These are phyloP conservation scores for Podospora comata DNA, from an alignment of 495 filamentous ascomycete species.

Conservation along the genomic window DNA sequence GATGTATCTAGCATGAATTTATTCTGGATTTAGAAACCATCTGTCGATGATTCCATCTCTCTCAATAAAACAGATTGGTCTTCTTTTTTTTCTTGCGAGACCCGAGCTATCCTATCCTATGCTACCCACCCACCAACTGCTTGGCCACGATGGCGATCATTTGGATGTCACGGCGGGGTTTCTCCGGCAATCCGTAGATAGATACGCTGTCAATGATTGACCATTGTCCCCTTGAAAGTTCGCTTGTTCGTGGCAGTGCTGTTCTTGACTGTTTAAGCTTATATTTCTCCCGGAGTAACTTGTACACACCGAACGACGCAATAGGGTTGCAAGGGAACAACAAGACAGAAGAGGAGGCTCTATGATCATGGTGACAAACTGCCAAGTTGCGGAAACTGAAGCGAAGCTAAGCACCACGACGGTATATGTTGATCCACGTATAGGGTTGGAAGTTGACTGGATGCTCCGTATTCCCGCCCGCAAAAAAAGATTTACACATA, in stretches of 20 bases:
- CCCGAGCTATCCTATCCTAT: not conserved
- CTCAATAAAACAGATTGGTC: not conserved
- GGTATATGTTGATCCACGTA: not conserved
- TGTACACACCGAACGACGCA: not conserved
- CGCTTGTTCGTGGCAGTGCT: conserved; percentile 8
- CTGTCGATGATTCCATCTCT: not conserved
- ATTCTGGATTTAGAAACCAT: not conserved
- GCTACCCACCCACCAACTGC: not conserved
- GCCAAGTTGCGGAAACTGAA: not conserved
- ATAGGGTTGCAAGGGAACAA: not conserved
- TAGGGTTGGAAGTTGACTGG: not conserved
- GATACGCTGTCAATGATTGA: not conserved
- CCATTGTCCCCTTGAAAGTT: not conserved
- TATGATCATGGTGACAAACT: not conserved
- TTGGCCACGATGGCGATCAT: not conserved
- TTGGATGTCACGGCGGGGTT: not conserved
- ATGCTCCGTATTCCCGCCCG: not conserved
- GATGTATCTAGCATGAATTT: not conserved
- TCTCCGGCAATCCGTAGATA: not conserved
- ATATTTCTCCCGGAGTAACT: not conserved
- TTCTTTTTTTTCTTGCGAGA: not conserved
- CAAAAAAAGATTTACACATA: not conserved
- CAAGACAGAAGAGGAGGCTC: not conserved
- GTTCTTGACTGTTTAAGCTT: conserved; percentile 7
- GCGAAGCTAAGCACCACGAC: not conserved